Percentiles rank a stretch among this genome's conserved stretches.
Evolutionary conservation across 2,329 filamentous ascomycete species (phyloP).

Genomic region (Penicillium occitanis): DNA sequence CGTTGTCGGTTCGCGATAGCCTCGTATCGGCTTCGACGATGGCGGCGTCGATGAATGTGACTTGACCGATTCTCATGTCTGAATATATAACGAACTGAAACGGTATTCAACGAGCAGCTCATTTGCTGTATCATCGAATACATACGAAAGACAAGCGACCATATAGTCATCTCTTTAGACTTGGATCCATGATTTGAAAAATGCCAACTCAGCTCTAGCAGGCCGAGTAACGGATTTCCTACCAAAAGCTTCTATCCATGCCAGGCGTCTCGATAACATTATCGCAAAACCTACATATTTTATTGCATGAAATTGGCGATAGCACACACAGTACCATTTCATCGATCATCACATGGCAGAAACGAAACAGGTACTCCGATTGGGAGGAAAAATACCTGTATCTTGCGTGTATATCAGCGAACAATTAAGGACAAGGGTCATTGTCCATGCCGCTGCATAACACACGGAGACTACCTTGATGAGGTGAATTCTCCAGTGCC

Average conservation of each 20-base stretch:
- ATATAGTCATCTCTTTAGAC: neutral
- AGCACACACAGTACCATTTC: neutral
- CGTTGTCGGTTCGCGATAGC: conserved; percentile 15
- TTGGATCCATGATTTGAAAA: neutral
- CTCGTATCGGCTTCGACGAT: neutral
- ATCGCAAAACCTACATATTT: neutral
- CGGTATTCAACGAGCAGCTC: neutral
- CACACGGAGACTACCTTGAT: neutral
- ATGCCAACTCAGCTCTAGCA: neutral
- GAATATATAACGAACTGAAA: too few species aligned
- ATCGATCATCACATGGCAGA: neutral
- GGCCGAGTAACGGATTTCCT: neutral
- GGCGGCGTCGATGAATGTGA: neutral
- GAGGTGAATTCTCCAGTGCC: neutral
- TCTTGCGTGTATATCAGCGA: neutral
- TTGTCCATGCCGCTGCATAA: neutral
- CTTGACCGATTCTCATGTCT: too few species aligned
- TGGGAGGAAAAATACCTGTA: neutral
- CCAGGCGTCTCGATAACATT: neutral
- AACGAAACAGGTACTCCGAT: neutral
- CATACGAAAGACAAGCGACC: neutral
- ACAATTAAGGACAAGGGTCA: neutral
- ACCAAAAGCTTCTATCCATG: neutral
- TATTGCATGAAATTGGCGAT: neutral
- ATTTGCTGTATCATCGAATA: neutral